These are phyloP conservation scores for Dendrobium huoshanense DNA, from an alignment of 106 monocot species.

Conservation along the genomic window DNA sequence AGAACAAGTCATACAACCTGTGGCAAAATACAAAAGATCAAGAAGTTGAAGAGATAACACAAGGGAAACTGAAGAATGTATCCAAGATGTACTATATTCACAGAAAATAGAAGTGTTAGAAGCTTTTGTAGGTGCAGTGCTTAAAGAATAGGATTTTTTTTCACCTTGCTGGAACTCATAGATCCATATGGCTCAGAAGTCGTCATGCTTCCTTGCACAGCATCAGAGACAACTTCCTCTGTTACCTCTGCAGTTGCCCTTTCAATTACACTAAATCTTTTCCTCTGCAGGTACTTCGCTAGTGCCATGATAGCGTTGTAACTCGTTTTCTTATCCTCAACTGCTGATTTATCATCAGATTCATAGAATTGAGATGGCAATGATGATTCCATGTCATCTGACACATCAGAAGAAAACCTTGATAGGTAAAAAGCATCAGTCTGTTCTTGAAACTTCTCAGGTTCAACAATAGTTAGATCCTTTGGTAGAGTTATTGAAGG, in stretches of 20 bases:
- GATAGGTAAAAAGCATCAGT: conserved; percentile 43
- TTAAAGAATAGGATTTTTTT: not conserved
- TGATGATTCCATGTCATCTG: conserved; percentile 69
- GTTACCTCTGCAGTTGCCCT: conserved; percentile 92
- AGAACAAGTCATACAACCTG: not conserved
- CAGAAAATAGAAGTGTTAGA: not conserved
- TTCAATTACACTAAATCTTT: conserved; percentile 73
- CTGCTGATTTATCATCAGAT: conserved; percentile 57
- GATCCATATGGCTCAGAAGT: conserved; percentile 44
- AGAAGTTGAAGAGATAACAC: not conserved
- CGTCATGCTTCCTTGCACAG: conserved; percentile 47
- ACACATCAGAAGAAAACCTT: conserved; percentile 69
- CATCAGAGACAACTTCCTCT: conserved; percentile 86
- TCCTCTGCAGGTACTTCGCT: conserved; percentile 88
- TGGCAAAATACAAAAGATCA: not conserved
- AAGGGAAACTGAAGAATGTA: not conserved
- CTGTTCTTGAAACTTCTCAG: conserved; percentile 36
- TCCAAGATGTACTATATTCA: not conserved
- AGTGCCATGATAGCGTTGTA: conserved; percentile 80
- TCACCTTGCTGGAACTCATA: conserved; percentile 67
- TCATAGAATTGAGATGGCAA: conserved; percentile 37
- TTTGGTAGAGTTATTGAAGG: conserved; percentile 81
- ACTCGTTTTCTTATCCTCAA: conserved; percentile 72
- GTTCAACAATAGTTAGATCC: conserved; percentile 20
- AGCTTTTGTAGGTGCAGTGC: not conserved